Evolutionary conservation across 257 asterid genomes (phyloP).

Genomic region (Rubia yunnanensis): DNA sequence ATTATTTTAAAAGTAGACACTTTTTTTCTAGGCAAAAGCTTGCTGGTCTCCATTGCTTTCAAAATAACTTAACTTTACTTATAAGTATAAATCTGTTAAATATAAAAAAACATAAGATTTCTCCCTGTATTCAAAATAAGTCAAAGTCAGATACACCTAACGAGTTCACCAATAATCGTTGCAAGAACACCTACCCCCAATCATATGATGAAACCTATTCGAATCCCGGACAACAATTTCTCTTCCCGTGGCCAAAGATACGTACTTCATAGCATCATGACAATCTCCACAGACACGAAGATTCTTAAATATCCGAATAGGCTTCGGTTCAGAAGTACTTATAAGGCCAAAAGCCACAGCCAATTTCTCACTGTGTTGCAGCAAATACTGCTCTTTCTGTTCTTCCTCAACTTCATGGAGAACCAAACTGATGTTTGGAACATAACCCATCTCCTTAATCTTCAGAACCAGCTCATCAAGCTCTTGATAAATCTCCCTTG

Average conservation of each 20-base stretch:
- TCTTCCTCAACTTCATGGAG: conserved; percentile 89
- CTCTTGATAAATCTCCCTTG: conserved; percentile 53
- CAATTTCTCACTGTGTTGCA: conserved; percentile 85
- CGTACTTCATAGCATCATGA: conserved; percentile 61
- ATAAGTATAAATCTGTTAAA: no score
- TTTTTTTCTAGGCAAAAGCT: no score
- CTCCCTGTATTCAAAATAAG: no score
- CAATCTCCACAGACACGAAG: conserved; percentile 93
- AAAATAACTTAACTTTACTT: no score
- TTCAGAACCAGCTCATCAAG: conserved; percentile 29
- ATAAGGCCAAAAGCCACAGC: conserved; percentile 84
- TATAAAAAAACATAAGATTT: no score
- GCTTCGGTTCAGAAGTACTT: conserved; percentile 42
- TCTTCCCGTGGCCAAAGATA: conserved; percentile 58
- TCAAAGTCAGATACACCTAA: no score
- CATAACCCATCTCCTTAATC: conserved; percentile 67
- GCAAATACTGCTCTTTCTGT: conserved; percentile 55
- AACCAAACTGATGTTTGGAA: conserved; percentile 57
- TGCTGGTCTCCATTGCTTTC: no score
- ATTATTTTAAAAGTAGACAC: no score
- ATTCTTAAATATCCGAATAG: conserved; percentile 70
- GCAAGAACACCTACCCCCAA: conserved; percentile 72
- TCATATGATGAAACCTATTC: conserved; percentile 81
- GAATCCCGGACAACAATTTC: conserved; percentile 84
- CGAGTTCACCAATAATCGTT: conserved; percentile 73